Base-by-base conservation (phyloP, 2,329 filamentous ascomycete genomes). In the Lanzia echinophila region DNA sequence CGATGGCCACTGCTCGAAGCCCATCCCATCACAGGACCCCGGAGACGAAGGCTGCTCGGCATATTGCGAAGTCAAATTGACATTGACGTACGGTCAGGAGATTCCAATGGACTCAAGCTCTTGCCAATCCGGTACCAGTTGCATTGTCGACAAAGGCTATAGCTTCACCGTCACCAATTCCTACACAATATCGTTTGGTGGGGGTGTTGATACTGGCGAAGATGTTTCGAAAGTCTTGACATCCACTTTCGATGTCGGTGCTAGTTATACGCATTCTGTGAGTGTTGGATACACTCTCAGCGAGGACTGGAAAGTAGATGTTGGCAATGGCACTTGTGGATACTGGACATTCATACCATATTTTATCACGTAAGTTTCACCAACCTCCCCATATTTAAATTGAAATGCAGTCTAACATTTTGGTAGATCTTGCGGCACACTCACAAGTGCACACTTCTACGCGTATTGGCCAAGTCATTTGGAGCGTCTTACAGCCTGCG, bases 301-400 rank as follows among this genome's bases (percentile, higher is more conserved):
- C 12, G 15, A 12, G 11, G 24, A 5, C 6, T 28, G 11, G 13
- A 39, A 12, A 6, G 28, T 6, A 2, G 15, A 5, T 7, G 31
- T 49, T 20, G 34, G 17, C 2, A 33, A n/a, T 4, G 28, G 28
- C 6, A 39, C 36, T 19, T 49, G 47, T 41, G 47, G 47, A 28
- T 49, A 49, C 20, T 49, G 47, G 47, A 49, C 36, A 17, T 49
- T 49, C 28, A 41, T 49, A 7, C 36, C 47, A 5, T 41, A 31
- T 31, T 5, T 49, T 2, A 15, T 49, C 15, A 15, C 13, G 47
- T 41, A 49, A 39, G 15, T 31, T 41, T 6, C 12, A 36, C 3
- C 6, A 17, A 19, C 8, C 32, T n/a, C 10, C 6, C 6, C 17
- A 12, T 15, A 10, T 15, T n/a, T 6, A 24, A 17, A 48, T n/a